Base-by-base conservation (phyloP, 805 yeast genomes). In the Starmerella etchellsii region DNA sequence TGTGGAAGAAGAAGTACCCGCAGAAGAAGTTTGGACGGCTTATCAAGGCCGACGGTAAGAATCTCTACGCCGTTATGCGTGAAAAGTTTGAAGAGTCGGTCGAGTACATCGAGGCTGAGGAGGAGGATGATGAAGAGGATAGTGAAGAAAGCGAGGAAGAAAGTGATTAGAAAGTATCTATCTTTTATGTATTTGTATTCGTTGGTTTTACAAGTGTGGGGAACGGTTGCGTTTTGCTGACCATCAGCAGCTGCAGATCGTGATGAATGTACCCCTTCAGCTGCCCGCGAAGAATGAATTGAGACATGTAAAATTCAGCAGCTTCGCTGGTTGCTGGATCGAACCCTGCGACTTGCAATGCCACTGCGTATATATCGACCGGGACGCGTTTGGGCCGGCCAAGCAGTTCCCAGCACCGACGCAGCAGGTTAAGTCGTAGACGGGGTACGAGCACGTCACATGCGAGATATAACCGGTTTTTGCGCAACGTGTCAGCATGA, bases 11-110 rank as follows among this genome's bases (percentile, higher is more conserved):
- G 55, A 71, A 78, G 55, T 95, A 95, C 29, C 34, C 40, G 18
- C 73, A 97, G 56, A 76, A 82, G 60, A 88, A 85, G 60, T 84
- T 77, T 55, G 98, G 98, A 19, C 71, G 95, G 44, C 95, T 91
- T 2, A 61, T 87, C 39, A 74, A 78, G 51, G 72, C 91, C 5
- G 75, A 76, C 33, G 49, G 68, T 21, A 88, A 80, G 51, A 85
- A 88, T 1, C 56, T 87, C 43, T 78, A 75, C 62, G 81, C 80
- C 45, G 73, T 83, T 13, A 70, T 84, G 39, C 77, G 76, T 45
- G 95, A 83, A 57, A 67, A 85, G 55, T 81, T 82, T 50, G 84
- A 79, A 24, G 96, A 85, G 54, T 81, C 87, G 2, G 70, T 81
- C 15, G 95, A 83, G 54, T 87, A 84, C 55, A 73, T 88, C 19